Evolutionary conservation across 2,329 filamentous ascomycete species (phyloP), one percentile per base, ranked within the genome.

Genomic region (Epichloe sylvatica): DNA sequence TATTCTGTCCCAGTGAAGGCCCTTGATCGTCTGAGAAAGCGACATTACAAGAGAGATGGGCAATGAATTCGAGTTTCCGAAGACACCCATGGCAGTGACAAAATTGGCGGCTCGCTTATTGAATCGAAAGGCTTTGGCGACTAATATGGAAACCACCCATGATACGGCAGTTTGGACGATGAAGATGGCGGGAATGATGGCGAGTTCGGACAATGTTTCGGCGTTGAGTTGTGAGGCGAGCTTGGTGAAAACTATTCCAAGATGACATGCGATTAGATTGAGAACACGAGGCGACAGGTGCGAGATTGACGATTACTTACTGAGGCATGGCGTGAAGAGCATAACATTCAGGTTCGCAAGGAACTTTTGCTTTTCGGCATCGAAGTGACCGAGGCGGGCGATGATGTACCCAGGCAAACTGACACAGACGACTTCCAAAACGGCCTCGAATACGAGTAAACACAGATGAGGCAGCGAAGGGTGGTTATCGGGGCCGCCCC

Each of bases 1-100:
- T 46, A 97, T 80, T 56, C 80, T 84, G 67, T 91, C 84, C 92
- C 92, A 98, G 64, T 97, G 91, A 34, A 98, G 74, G 5, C 92
- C 92, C 59, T 83, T 81, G 50, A 98, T 75, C 0, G 92, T 98
- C 63, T 95, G 86, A 13, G 91, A 94, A 11, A 98, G 76, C 8
- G 91, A 96, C 51, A 97, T 78, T 54, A 98, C 89, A 50, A 98
- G 80, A 0, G 92, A 98, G 53, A 98, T 97, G 0, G 92, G 92
- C 19, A 98, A 77, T 17, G 92, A 97, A 68, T 98, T 98, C 35
- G 91, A 97, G 66, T 98, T 98, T 59, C 91, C 92, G 65, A 98
- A 98, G 45, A 97, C 77, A 37, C 86, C 90, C 92, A 98, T 98
- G 48, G 92, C 92, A 34, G 88, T 86, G 40, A 98, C 85, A 62